Evolutionary conservation across 2,329 filamentous ascomycete species (phyloP), one percentile per base, ranked within the genome.

Genomic region (Ophiostoma australiae): DNA sequence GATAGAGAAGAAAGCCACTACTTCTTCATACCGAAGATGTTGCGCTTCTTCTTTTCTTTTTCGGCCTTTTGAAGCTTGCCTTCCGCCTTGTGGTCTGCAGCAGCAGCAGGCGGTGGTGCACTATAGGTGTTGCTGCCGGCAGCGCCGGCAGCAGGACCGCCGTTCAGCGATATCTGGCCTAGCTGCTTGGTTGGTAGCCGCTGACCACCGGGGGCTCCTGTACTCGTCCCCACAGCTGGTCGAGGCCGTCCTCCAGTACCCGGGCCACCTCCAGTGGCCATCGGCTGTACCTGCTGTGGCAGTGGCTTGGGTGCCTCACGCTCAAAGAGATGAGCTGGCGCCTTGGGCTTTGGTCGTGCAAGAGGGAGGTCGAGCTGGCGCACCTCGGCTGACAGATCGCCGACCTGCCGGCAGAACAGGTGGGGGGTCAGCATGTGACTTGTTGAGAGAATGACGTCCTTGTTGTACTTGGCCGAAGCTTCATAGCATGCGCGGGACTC

Each of bases 401-500:
- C 87, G 1, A 97, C 81, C 78, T 98, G 94, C 55, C 91, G 89
- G 44, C 97, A 81, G 78, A 94, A 99, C 27, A 96, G 84, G 61
- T 87, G 83, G 0, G 95, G 94, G 0, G 90, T 95, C 67, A 97
- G 83, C 94, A 99, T 97, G 78, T 99, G 95, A 33, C 91, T 94
- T 0, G 92, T 95, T 23, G 90, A 88, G 5, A 99, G 86, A 78
- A 96, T 92, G n/a, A 98, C 83, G 76, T 99, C 95, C 74, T 91
- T 88, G 69, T 87, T 88, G 67, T 88, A 88, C 68, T 88, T 83
- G 69, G 89, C 86, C 2, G 92, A 90, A 35, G 94, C 83, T 76
- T 97, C 93, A 78, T 98, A 98, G 81, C 95, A 99, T 15, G 89
- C 86, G 37, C 95, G 89, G 41, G 92, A 87, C 81, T 99, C 95